Percentiles rank a stretch among this genome's conserved stretches.
phyloP scores from a whole-genome alignment of 495 filamentous ascomycete species.

The Neurospora pannonica region DNA sequence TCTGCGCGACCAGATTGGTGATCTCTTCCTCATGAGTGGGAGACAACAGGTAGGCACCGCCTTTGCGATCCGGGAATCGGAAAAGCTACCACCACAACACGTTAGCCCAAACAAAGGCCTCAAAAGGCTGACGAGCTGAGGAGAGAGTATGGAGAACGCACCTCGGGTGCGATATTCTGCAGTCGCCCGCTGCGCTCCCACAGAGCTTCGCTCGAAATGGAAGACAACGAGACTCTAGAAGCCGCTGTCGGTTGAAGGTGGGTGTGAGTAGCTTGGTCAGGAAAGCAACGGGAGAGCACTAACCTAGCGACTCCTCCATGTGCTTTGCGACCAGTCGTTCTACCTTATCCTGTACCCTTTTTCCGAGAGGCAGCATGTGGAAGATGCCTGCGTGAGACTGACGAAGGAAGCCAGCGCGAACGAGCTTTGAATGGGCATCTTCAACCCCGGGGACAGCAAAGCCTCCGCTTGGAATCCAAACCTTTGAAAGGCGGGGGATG shows the following conservation, averaged over 20 bases:
- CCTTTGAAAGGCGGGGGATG: conserved; percentile 49
- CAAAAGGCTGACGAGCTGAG: background rate
- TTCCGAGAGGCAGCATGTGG: conserved; percentile 84
- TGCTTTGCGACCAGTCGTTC: conserved; percentile 79
- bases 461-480: conserved; percentile 74
- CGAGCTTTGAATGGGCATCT: conserved; percentile 65
- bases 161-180: conserved; percentile 30
- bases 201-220: conserved; percentile 73
- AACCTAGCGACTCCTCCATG: conserved; percentile 67
- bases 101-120: conserved; percentile 3
- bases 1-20: conserved; percentile 62
- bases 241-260: conserved; percentile 46
- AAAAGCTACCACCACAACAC: conserved; percentile 52
- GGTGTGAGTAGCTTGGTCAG: background rate
- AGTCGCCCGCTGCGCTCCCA: conserved; percentile 56
- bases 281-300: conserved; percentile 8
- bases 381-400: conserved; percentile 88
- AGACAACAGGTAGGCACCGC: conserved; percentile 64
- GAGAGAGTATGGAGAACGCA: conserved; percentile 11
- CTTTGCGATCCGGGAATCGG: conserved; percentile 68
- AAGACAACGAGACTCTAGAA: conserved; percentile 79
- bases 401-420: conserved; percentile 71
- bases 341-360: conserved; percentile 81
- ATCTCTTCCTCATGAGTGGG: conserved; percentile 98
- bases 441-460: conserved; percentile 42